phyloP scores from a whole-genome alignment of 257 asterid species.

The Gardenia jasminoides region DNA sequence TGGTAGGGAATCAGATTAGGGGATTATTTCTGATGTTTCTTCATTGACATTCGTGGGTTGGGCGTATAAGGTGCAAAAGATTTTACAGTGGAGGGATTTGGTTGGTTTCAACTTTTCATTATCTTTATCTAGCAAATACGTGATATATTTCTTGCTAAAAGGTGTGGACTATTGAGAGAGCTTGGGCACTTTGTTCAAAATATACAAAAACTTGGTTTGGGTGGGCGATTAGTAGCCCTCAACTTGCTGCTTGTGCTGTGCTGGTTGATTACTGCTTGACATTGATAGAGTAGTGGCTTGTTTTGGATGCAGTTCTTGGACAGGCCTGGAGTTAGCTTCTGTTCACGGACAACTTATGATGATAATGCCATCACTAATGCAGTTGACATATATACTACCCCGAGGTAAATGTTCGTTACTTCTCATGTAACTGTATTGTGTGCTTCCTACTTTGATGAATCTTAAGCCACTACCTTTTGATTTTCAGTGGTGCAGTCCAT shows the following conservation, averaged over 20 bases:
- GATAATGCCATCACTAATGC: slow-evolving; percentile 93
- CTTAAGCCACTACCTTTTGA: slow-evolving; percentile 28
- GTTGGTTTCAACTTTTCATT: background rate
- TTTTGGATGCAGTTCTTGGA: slow-evolving; percentile 64
- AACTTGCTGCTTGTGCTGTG: background rate
- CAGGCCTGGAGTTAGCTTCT: slow-evolving; percentile 84
- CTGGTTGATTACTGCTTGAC: background rate
- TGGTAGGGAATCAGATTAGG: background rate
- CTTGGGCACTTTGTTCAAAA: background rate
- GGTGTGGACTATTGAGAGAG: background rate
- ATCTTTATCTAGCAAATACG: background rate
- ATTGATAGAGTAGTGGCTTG: background rate
- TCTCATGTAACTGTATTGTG: background rate
- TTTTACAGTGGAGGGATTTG: background rate
- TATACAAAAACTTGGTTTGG: background rate
- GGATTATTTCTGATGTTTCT: background rate
- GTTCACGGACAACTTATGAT: slow-evolving; percentile 87
- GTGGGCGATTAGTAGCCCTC: background rate
- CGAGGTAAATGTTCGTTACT: slow-evolving; percentile 45
- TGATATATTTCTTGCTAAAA: background rate
- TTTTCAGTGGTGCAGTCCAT: slow-evolving; percentile 83
- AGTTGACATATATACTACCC: slow-evolving; percentile 59
- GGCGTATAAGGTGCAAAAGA: background rate
- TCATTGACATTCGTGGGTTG: background rate
- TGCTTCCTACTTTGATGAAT: background rate